A percentile compares a stretch with the other conserved stretches of the same genome.
These are phyloP conservation scores for Diaporthe vaccinii DNA, from an alignment of 2,329 filamentous ascomycete species.

Conservation along the genomic window DNA sequence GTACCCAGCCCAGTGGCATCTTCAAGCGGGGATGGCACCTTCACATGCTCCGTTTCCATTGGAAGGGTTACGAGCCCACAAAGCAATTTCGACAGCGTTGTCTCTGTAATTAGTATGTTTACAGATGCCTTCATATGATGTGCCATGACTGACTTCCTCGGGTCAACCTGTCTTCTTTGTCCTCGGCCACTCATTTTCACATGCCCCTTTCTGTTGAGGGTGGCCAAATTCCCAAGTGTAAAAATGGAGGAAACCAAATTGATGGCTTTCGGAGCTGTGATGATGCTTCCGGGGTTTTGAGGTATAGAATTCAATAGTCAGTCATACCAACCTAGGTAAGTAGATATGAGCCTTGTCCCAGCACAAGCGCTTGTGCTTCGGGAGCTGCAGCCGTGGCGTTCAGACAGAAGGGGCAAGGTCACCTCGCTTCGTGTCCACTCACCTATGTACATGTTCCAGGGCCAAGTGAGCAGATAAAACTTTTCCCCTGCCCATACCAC, in stretches of 20 bases:
- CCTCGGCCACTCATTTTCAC: not conserved
- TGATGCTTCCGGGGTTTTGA: not conserved
- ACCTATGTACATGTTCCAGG: not conserved
- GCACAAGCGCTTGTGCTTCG: not conserved
- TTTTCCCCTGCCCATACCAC: not conserved
- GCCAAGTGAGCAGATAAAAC: not conserved
- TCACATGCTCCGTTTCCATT: not conserved
- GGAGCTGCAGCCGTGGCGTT: not conserved
- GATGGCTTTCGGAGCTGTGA: not conserved
- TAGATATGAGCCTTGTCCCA: not conserved
- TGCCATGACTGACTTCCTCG: not conserved
- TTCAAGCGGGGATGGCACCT: not conserved
- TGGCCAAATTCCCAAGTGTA: too few relatives aligned
- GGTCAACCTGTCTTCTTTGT: not conserved
- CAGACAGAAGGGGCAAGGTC: not conserved
- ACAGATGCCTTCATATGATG: not conserved
- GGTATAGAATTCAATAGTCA: slow-evolving; percentile 6
- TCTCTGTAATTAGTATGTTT: not conserved
- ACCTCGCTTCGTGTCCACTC: not conserved
- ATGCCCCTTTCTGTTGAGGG: not conserved
- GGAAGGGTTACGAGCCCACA: not conserved
- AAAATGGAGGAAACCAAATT: not conserved
- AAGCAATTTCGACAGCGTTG: not conserved
- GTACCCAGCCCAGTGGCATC: not conserved
- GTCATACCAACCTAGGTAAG: not conserved